phyloP scores from a whole-genome alignment of 139 green algal genomes.

The Chlorella sp. region DNA sequence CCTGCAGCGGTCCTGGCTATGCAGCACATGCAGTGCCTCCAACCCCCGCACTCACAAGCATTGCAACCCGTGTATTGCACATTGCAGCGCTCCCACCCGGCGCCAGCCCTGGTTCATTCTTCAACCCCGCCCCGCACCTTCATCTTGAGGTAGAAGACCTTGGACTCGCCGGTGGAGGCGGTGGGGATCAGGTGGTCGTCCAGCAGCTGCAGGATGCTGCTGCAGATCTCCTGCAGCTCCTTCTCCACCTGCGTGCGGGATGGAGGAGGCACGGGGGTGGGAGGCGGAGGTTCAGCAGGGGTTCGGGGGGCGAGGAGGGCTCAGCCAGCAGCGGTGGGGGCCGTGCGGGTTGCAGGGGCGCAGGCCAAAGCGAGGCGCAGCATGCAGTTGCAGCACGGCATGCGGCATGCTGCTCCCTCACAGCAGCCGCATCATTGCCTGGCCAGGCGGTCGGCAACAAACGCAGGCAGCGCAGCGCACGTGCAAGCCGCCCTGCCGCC shows the following conservation, averaged over 20 bases:
- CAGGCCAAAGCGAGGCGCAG: neutral
- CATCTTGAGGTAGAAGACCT: conserved; percentile 99
- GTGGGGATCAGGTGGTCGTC: conserved; percentile 96
- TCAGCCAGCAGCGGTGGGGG: neutral
- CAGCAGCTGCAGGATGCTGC: conserved; percentile 90
- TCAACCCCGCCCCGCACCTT: conserved; percentile 15
- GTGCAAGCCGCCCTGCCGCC: neutral
- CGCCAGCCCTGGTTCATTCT: too few species aligned
- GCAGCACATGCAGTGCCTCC: too few species aligned
- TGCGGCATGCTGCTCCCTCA: neutral
- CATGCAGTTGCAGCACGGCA: neutral
- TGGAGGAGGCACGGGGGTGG: neutral
- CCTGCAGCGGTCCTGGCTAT: too few species aligned
- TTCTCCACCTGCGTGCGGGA: conserved; percentile 74
- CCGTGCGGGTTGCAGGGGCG: neutral
- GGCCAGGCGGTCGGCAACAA: too few species aligned
- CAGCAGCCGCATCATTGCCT: neutral
- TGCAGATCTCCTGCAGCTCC: conserved; percentile 89
- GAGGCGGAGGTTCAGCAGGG: neutral
- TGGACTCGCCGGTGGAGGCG: conserved; percentile 92
- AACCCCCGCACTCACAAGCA: too few species aligned
- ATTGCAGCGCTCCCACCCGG: too few species aligned
- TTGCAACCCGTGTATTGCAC: too few species aligned
- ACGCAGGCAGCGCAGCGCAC: neutral
- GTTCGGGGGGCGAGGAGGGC: neutral